A percentile compares a stretch with the other conserved stretches of the same genome.
Conservation (phyloP, 2,329 filamentous ascomycete species). For the Paracoccidioides lutzii region DNA sequence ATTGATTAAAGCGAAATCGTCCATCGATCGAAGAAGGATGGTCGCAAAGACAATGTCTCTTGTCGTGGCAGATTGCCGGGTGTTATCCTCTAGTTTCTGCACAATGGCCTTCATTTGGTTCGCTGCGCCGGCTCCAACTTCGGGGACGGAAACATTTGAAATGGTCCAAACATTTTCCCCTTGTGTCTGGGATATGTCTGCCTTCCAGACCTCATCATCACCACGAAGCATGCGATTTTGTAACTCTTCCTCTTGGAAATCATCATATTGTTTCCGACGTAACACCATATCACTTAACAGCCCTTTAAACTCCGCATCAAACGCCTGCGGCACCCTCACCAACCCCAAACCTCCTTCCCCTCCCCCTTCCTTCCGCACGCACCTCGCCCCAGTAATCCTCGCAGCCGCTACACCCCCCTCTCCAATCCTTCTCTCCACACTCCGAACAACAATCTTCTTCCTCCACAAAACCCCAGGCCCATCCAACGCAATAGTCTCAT, state of each 20-base stretch:
- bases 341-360: slow-evolving; percentile 8
- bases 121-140: slow-evolving; percentile 27
- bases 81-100: slow-evolving; percentile 12
- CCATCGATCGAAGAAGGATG: slow-evolving; percentile 65
- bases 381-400: slow-evolving; percentile 45
- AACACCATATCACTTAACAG: slow-evolving; percentile 21
- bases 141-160: slow-evolving; percentile 27
- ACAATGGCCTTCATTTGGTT: slow-evolving; percentile 29
- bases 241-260: neutral
- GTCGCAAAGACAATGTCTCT: slow-evolving; percentile 37
- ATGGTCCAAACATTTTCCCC: slow-evolving; percentile 21
- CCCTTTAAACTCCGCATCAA: slow-evolving; percentile 50
- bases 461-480: slow-evolving; percentile 64
- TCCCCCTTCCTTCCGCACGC: slow-evolving; percentile 35
- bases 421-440: slow-evolving; percentile 45
- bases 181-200: slow-evolving; percentile 13
- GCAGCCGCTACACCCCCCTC: slow-evolving; percentile 70
- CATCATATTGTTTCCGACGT: neutral
- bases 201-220: neutral
- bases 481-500: slow-evolving; percentile 79
- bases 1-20: slow-evolving; percentile 66
- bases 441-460: slow-evolving; percentile 51
- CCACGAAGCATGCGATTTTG: neutral
- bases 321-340: slow-evolving; percentile 44
- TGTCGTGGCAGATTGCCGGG: slow-evolving; percentile 13